phyloP scores from a whole-genome alignment of 1,284 basidiomycete species.

The Rhodotorula sp. region DNA sequence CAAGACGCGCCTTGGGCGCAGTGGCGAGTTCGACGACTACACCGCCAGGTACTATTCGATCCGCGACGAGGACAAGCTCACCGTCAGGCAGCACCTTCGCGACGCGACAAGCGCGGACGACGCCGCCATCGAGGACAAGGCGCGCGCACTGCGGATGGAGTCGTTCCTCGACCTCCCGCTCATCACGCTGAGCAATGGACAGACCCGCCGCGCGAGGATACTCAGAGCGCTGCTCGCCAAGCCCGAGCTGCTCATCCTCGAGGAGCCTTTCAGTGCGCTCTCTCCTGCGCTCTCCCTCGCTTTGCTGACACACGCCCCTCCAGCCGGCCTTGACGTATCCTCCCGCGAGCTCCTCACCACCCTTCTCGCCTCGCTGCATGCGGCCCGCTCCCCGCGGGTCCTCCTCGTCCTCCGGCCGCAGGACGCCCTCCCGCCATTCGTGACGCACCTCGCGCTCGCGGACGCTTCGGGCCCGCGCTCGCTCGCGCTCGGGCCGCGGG shows the following conservation, averaged over 20 bases:
- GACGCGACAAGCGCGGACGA: neutral
- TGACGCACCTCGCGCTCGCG: conserved; percentile 70
- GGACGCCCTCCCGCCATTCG: conserved; percentile 78
- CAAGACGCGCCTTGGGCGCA: conserved; percentile 51
- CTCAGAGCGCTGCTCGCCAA: conserved; percentile 70
- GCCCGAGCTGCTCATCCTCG: conserved; percentile 73
- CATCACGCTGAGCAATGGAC: conserved; percentile 85
- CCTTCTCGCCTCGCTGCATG: conserved; percentile 65
- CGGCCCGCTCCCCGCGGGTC: conserved; percentile 56
- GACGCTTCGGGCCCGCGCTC: conserved; percentile 44
- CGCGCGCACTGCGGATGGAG: conserved; percentile 45
- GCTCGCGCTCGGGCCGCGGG: conserved; percentile 58
- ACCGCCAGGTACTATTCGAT: conserved; percentile 84
- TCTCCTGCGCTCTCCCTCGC: neutral
- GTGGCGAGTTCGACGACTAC: conserved; percentile 84
- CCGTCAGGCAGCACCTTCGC: conserved; percentile 65
- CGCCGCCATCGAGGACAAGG: conserved; percentile 51
- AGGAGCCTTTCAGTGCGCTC: conserved; percentile 74
- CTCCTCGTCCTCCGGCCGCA: conserved; percentile 78
- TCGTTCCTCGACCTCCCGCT: conserved; percentile 74
- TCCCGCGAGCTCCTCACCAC: conserved; percentile 60
- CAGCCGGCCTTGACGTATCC: conserved; percentile 70
- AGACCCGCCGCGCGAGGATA: conserved; percentile 84
- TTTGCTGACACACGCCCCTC: too few species aligned
- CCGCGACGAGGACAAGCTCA: conserved; percentile 74